Base-by-base conservation (phyloP, 495 filamentous ascomycete species). In the Trichoderma gamsii region DNA sequence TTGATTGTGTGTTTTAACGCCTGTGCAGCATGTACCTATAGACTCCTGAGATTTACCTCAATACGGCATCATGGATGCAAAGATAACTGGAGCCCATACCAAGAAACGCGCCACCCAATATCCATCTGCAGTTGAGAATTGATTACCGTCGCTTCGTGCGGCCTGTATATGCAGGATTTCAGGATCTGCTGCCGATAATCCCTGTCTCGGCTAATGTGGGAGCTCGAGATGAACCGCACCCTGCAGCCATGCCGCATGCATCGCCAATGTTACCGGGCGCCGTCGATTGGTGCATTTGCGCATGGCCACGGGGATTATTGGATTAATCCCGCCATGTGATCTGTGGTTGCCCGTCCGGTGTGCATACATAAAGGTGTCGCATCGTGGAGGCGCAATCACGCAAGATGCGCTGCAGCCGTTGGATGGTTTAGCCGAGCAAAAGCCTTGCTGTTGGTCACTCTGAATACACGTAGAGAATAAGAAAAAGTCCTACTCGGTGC, bases 121-220 rank as follows among this genome's bases (percentile, higher is more conserved):
- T 4, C 1, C 15, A 13, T 7, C 12, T 61, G 25, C 11, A 61
- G 16, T 29, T 29, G 29, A 13, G 21, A 56, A 56, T n/a, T 56
- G 51, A 56, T 32, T 61, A 32, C 56, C 56, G 56, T 61, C 56
- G 56, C 56, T 61, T 61, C 56, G 56, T 61, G 56, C 56, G 56
- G 23, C n/a, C 35, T 21, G n/a, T 38, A 5, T 38, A 38, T 38
- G 35, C 35, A 61, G 27, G 29, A 16, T 61, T 32, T 32, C 25
- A 29, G 25, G 56, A 61, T 32, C 56, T 12, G 8, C 25, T 61
- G 16, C 56, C 56, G 56, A 8, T 4, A 61, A 61, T 61, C 56
- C 56, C 12, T 27, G 56, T 32, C 56, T 61, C 56, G 56, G 56
- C 56, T 61, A 61, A 16, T 61, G 13, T 32, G 4, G 56, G 25